phyloP scores from a whole-genome alignment of 768 basidiomycete species.

The Lactarius tabidus region DNA sequence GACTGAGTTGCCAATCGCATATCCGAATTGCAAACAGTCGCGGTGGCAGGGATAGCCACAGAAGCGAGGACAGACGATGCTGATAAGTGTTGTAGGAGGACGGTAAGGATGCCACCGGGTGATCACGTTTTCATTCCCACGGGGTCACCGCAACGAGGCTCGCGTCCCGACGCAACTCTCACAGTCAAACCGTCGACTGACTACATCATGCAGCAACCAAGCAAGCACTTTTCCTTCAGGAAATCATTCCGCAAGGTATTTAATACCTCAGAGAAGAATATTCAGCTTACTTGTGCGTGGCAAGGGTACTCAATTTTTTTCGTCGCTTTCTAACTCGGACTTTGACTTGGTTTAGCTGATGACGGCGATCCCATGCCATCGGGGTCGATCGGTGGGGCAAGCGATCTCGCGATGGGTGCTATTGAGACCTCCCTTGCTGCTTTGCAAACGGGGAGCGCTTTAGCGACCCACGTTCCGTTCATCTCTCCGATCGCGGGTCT shows the following conservation, averaged over 20 bases:
- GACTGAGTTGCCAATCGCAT: too few relatives aligned
- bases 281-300: not conserved
- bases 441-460: not conserved
- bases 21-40: too few relatives aligned
- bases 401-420: not conserved
- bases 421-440: not conserved
- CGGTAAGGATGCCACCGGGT: too few relatives aligned
- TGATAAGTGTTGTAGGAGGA: too few relatives aligned
- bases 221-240: not conserved
- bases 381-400: not conserved
- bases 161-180: too few relatives aligned
- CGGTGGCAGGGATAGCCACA: too few relatives aligned
- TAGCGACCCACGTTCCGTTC: not conserved
- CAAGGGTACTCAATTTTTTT: not conserved
- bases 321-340: not conserved
- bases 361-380: not conserved
- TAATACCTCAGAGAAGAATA: not conserved
- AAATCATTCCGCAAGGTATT: not conserved
- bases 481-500: not conserved
- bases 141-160: too few relatives aligned
- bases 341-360: not conserved
- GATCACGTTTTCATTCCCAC: not conserved
- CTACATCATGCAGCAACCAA: not conserved
- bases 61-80: not conserved
- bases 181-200: too few relatives aligned